A percentile compares a stretch with the other conserved stretches of the same genome.
These are phyloP conservation scores for Actinidia arguta DNA, from an alignment of 179 eudicot genomes.

Conservation along the genomic window DNA sequence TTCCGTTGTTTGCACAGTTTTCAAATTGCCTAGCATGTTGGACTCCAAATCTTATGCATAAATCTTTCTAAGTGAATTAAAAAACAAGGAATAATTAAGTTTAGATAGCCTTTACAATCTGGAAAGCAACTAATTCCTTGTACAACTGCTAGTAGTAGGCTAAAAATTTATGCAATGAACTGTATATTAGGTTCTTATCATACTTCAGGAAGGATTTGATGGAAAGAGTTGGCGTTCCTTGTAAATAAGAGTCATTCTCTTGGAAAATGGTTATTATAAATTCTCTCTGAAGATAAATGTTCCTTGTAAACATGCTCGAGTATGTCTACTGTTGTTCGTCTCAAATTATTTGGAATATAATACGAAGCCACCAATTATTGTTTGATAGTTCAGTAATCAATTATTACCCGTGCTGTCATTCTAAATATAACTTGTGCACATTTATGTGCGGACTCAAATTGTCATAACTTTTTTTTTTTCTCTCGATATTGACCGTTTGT, in stretches of 20 bases:
- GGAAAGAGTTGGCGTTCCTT: background rate
- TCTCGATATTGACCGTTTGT: background rate
- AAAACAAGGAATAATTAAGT: slow-evolving; percentile 3
- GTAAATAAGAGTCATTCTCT: no score
- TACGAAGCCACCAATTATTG: no score
- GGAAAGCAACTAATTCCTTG: background rate
- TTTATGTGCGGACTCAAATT: background rate
- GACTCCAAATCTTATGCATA: background rate
- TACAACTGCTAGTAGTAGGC: background rate
- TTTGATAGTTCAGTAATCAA: background rate
- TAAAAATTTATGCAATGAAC: background rate
- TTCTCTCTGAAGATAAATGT: background rate
- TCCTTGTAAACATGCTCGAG: no score
- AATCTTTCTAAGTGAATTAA: background rate
- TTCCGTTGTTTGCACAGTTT: background rate
- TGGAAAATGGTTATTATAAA: background rate
- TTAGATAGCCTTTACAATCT: background rate
- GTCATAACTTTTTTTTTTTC: background rate
- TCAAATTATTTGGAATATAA: no score
- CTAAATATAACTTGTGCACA: background rate
- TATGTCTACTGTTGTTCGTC: no score
- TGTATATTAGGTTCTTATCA: background rate
- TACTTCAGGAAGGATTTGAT: background rate
- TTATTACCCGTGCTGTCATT: background rate
- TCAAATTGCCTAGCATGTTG: background rate